Percentiles rank a stretch among this genome's conserved stretches.
These are phyloP conservation scores for Coemansia asiatica DNA, from an alignment of 192 early-diverging fungal species.

Conservation along the genomic window DNA sequence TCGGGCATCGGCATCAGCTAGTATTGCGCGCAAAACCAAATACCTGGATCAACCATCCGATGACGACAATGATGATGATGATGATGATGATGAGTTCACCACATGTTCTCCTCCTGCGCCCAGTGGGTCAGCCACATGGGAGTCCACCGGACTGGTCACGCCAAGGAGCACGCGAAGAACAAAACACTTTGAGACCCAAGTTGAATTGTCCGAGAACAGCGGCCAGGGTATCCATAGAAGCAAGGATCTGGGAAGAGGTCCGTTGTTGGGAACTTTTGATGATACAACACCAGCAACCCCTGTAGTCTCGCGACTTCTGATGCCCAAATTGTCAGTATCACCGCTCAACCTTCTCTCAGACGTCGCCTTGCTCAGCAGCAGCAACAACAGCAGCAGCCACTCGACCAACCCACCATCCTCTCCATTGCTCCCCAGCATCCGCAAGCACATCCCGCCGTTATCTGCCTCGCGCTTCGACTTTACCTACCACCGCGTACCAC, in stretches of 20 bases:
- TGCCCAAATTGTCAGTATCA: background rate
- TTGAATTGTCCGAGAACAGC: background rate
- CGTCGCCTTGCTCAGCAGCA: background rate
- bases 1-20: too few relatives aligned
- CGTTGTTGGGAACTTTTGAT: too few relatives aligned
- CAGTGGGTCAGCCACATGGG: too few relatives aligned
- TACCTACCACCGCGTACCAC: conserved; percentile 10
- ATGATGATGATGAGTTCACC: too few relatives aligned
- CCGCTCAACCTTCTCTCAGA: conserved; percentile 11
- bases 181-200: too few relatives aligned
- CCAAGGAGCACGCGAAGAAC: too few relatives aligned
- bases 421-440: background rate
- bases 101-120: too few relatives aligned
- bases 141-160: too few relatives aligned
- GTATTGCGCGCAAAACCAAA: too few relatives aligned
- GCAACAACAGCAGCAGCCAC: background rate
- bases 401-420: background rate
- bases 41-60: too few relatives aligned
- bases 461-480: conserved; percentile 20
- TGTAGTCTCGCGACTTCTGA: background rate
- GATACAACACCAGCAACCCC: too few relatives aligned
- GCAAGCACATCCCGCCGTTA: conserved; percentile 4
- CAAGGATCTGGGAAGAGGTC: background rate
- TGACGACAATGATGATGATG: too few relatives aligned
- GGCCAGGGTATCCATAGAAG: background rate